phyloP scores from a whole-genome alignment of 805 yeast genomes.

The Nadsonia fulvescens region DNA sequence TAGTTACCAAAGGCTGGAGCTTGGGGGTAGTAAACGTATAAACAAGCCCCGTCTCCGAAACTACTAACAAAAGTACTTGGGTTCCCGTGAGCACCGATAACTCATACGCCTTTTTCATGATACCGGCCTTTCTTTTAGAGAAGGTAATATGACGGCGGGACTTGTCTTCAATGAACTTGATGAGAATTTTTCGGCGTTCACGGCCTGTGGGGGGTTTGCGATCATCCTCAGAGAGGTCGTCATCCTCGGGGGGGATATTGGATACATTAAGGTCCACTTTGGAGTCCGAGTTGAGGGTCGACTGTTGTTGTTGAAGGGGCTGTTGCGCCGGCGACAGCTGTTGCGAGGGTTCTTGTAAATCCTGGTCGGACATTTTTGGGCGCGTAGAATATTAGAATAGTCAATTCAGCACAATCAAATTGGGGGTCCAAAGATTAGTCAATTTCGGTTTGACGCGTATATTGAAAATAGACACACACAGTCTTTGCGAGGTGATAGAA shows the following conservation, averaged over 20 bases:
- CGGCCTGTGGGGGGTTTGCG: slow-evolving; percentile 23
- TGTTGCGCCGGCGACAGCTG: too few species aligned
- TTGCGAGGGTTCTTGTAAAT: too few species aligned
- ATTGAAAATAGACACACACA: too few species aligned
- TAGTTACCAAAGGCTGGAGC: slow-evolving; percentile 92
- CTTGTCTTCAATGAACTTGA: slow-evolving; percentile 92
- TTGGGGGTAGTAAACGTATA: slow-evolving; percentile 98
- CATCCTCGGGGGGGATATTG: slow-evolving; percentile 19
- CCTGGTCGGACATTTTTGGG: too few species aligned
- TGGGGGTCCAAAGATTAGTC: too few species aligned
- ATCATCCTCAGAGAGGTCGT: slow-evolving; percentile 32
- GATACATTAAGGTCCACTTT: too few species aligned
- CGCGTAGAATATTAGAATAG: too few species aligned
- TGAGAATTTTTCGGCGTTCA: slow-evolving; percentile 82
- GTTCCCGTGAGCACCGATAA: slow-evolving; percentile 93
- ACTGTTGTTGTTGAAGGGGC: too few species aligned
- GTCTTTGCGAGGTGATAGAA: too few species aligned
- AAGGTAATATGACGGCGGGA: slow-evolving; percentile 96
- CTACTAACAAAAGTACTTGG: slow-evolving; percentile 85
- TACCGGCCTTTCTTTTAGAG: slow-evolving; percentile 95
- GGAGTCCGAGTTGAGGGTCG: too few species aligned
- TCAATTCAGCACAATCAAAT: too few species aligned
- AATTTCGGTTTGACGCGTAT: too few species aligned
- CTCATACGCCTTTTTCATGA: slow-evolving; percentile 99
- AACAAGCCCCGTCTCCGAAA: slow-evolving; percentile 95